Evolutionary conservation across 2,329 filamentous ascomycete species (phyloP).

Genomic region (Colletotrichum eremochloae): DNA sequence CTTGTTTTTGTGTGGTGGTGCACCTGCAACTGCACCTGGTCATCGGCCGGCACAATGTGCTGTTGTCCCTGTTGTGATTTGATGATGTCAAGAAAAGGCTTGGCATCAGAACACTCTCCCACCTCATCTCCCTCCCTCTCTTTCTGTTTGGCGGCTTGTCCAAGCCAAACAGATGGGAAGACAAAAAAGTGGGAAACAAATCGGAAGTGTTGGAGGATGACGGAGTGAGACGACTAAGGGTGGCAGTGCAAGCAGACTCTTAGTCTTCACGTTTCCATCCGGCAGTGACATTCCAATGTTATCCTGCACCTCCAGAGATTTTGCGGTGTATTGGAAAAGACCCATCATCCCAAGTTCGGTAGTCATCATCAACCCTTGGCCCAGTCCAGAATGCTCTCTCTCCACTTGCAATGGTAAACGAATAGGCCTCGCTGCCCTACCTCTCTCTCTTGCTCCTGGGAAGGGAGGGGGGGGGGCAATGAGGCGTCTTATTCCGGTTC

Average conservation of each 20-base stretch:
- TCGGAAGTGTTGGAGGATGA: conserved; percentile 21
- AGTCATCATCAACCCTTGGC: conserved; percentile 2
- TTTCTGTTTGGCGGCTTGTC: background rate
- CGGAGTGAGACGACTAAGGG: conserved; percentile 22
- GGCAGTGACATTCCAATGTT: background rate
- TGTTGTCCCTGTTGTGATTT: conserved; percentile 20
- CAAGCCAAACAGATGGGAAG: background rate
- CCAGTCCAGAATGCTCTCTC: background rate
- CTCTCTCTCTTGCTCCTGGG: conserved; percentile 1
- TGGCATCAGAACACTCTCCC: conserved; percentile 12
- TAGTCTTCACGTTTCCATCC: background rate
- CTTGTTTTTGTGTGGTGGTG: conserved; percentile 9
- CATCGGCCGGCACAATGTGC: background rate
- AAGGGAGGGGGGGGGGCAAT: too few species aligned
- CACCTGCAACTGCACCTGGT: background rate
- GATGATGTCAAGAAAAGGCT: conserved; percentile 36
- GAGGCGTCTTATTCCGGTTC: conserved; percentile 18
- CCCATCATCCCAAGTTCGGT: conserved; percentile 20
- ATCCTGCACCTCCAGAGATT: background rate
- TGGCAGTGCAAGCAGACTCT: conserved; percentile 30
- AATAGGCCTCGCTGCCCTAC: conserved; percentile 4
- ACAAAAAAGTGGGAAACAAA: conserved; percentile 16
- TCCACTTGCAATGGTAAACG: conserved; percentile 1
- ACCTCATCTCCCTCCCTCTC: too few species aligned
- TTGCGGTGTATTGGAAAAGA: background rate